phyloP scores from a whole-genome alignment of 257 asterid species.

The Jacaranda mimosifolia region DNA sequence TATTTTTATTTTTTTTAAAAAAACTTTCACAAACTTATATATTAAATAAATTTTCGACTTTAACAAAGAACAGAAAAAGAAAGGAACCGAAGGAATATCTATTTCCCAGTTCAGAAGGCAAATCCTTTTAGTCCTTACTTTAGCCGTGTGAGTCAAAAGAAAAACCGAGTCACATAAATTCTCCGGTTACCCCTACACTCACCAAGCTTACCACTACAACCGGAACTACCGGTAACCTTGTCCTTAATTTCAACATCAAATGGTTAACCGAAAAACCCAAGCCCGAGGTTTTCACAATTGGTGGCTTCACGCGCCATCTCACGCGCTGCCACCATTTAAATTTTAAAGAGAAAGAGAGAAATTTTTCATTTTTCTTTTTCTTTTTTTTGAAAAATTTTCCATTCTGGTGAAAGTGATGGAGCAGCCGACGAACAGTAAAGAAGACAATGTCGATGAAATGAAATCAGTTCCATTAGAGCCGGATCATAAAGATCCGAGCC shows the following conservation, averaged over 20 bases:
- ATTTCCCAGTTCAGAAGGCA: constrained; percentile 28
- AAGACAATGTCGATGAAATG: constrained; percentile 50
- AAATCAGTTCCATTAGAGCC: constrained; percentile 45
- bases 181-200: constrained; percentile 49
- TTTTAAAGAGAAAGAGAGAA: not conserved
- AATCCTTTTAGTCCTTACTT: not conserved
- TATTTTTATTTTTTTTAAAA: too few relatives aligned
- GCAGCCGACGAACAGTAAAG: constrained; percentile 47
- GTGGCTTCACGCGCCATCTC: constrained; percentile 41
- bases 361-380: not conserved
- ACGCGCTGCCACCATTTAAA: constrained; percentile 51
- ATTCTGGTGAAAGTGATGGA: constrained; percentile 49
- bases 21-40: too few relatives aligned
- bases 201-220: constrained; percentile 16
- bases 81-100: not conserved
- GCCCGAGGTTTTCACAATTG: not conserved
- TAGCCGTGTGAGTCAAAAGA: not conserved
- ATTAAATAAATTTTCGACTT: too few relatives aligned
- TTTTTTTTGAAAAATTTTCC: not conserved
- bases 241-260: constrained; percentile 12
- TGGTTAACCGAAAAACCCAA: constrained; percentile 18
- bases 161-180: constrained; percentile 11
- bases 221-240: constrained; percentile 48
- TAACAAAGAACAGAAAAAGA: not conserved
- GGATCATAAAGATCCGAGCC: constrained; percentile 42